Conservation (phyloP, 352 stramenopile genomes). For the Phytophthora tentaculata region DNA sequence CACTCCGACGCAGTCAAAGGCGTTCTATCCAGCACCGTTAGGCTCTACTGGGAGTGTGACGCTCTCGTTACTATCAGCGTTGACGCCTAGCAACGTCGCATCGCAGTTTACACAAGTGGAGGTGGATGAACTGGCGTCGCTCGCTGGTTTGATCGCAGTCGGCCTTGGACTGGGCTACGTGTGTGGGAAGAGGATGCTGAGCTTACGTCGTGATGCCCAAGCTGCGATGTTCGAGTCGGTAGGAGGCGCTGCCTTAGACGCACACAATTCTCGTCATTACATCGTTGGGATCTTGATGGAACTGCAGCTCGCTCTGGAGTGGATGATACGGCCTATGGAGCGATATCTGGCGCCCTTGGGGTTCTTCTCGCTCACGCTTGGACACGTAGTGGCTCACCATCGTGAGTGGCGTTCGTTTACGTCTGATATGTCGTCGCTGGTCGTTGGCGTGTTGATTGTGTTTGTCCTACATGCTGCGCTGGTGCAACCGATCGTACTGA, state of each 20-base stretch:
- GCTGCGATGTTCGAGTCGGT: conserved; percentile 32
- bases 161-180: conserved; percentile 16
- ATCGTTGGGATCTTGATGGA: conserved; percentile 52
- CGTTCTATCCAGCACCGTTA: conserved; percentile 39
- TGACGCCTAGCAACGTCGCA: conserved; percentile 20
- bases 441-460: conserved; percentile 42
- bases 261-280: conserved; percentile 41
- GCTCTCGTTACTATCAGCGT: conserved; percentile 11
- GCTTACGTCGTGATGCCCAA: conserved; percentile 30
- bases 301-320: conserved; percentile 57
- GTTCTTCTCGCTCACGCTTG: conserved; percentile 45
- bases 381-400: conserved; percentile 47
- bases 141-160: conserved; percentile 21
- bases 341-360: conserved; percentile 41
- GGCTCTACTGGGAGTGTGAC: conserved; percentile 16
- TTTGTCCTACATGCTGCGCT: conserved; percentile 40
- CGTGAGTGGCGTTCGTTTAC: conserved; percentile 50
- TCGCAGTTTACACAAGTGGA: conserved; percentile 3
- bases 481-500: conserved; percentile 41
- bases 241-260: conserved; percentile 14
- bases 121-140: conserved; percentile 10
- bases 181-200: conserved; percentile 23
- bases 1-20: not conserved
- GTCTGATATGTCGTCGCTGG: conserved; percentile 39
- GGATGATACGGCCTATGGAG: conserved; percentile 44